These are phyloP conservation scores for Stemphylium lycopersici DNA, from an alignment of 2,329 filamentous ascomycete species.

Conservation along the genomic window DNA sequence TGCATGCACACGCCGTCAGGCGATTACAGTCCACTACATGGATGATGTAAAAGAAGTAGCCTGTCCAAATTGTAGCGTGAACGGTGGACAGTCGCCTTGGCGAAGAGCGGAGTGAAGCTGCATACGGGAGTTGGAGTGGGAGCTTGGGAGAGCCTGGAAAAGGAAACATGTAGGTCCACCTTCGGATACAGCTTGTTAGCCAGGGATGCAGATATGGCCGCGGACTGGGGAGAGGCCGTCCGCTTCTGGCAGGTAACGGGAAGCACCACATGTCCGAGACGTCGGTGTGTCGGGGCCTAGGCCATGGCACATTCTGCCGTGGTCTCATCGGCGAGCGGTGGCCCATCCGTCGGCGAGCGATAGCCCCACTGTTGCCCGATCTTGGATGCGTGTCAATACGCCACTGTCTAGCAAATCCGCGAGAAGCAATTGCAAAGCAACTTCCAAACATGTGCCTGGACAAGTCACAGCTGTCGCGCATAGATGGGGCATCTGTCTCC, in stretches of 20 bases:
- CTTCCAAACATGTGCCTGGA: neutral
- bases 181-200: too few species aligned
- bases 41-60: too few species aligned
- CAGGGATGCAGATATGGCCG: too few species aligned
- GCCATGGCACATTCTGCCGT: constrained; percentile 1
- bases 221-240: neutral
- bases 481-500: neutral
- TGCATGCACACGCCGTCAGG: too few species aligned
- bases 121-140: too few species aligned
- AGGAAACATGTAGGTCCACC: too few species aligned
- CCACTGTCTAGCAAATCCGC: neutral
- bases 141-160: too few species aligned
- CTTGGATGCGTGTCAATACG: constrained; percentile 4
- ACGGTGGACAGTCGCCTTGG: too few species aligned
- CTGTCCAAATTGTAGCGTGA: too few species aligned
- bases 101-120: too few species aligned
- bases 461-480: neutral
- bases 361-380: constrained; percentile 18
- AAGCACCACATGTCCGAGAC: neutral
- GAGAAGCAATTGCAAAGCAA: constrained; percentile 2
- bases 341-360: constrained; percentile 6
- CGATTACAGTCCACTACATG: too few species aligned
- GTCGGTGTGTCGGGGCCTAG: constrained; percentile 8
- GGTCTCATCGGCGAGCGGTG: constrained; percentile 1
- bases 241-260: neutral